phyloP scores from a whole-genome alignment of 495 filamentous ascomycete genomes.

The Neurospora sublineolata region DNA sequence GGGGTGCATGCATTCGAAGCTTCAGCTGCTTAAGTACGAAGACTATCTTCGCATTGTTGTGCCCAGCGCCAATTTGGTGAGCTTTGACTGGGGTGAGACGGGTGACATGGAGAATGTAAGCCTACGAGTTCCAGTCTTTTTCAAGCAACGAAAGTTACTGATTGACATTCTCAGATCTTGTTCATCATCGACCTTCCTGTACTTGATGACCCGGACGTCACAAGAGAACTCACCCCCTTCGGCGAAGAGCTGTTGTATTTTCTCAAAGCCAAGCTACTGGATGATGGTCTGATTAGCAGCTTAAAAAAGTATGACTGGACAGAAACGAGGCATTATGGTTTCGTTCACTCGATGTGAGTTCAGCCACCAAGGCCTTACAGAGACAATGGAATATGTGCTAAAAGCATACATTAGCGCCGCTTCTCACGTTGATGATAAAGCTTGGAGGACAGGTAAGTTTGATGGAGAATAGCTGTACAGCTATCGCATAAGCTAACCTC shows the following conservation, averaged over 20 bases:
- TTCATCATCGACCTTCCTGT: slow-evolving; percentile 80
- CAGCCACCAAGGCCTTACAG: background rate
- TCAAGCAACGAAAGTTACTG: background rate
- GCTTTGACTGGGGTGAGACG: slow-evolving; percentile 76
- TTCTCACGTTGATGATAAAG: slow-evolving; percentile 36
- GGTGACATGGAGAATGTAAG: slow-evolving; percentile 68
- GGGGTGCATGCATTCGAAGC: slow-evolving; percentile 74
- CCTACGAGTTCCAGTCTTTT: background rate
- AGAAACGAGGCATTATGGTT: slow-evolving; percentile 54
- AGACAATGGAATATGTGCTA: background rate
- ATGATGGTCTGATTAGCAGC: slow-evolving; percentile 47
- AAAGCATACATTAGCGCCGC: slow-evolving; percentile 28
- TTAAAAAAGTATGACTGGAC: slow-evolving; percentile 64
- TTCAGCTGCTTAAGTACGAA: slow-evolving; percentile 68
- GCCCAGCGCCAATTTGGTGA: slow-evolving; percentile 70
- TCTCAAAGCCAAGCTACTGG: slow-evolving; percentile 52
- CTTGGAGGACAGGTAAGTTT: slow-evolving; percentile 48
- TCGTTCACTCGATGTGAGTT: slow-evolving; percentile 65
- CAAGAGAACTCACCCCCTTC: slow-evolving; percentile 45
- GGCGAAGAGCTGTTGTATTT: slow-evolving; percentile 61
- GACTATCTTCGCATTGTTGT: slow-evolving; percentile 61
- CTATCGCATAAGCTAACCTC: too few species aligned
- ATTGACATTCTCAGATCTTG: slow-evolving; percentile 39
- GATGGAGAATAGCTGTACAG: background rate
- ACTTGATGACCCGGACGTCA: slow-evolving; percentile 19